Evolutionary conservation across 495 filamentous ascomycete genomes (phyloP).

Genomic region (Ascodesmis nigricans): DNA sequence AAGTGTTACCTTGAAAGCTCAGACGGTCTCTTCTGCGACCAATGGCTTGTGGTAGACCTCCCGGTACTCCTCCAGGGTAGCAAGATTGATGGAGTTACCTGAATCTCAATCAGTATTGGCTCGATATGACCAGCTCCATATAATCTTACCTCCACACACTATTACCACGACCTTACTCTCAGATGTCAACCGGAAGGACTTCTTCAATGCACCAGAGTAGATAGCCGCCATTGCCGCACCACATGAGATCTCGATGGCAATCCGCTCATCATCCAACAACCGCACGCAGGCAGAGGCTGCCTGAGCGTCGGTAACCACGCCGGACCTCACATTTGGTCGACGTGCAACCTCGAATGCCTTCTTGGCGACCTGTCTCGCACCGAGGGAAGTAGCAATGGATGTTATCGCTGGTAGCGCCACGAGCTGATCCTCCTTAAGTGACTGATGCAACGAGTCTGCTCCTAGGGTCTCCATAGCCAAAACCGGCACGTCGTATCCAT

Average conservation of each 20-base stretch:
- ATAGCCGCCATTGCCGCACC: constrained; percentile 51
- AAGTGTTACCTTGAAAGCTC: no score
- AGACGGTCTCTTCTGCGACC: no score
- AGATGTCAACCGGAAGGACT: constrained; percentile 32
- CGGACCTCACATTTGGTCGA: constrained; percentile 31
- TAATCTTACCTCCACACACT: constrained; percentile 50
- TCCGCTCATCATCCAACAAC: constrained; percentile 60
- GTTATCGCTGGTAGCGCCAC: constrained; percentile 55
- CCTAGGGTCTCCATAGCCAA: constrained; percentile 68
- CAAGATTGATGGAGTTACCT: constrained; percentile 41
- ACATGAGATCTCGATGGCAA: constrained; percentile 65
- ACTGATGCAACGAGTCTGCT: constrained; percentile 45
- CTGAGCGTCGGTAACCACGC: constrained; percentile 55
- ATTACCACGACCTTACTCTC: constrained; percentile 59
- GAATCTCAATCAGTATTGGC: neutral
- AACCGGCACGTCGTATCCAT: constrained; percentile 25
- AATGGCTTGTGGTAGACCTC: no score
- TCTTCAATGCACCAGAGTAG: constrained; percentile 42
- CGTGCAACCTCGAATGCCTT: constrained; percentile 42
- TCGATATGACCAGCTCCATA: neutral
- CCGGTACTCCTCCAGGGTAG: constrained; percentile 41
- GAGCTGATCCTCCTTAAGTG: constrained; percentile 35
- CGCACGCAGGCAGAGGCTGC: constrained; percentile 53
- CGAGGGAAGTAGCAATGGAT: constrained; percentile 57
- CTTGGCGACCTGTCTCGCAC: constrained; percentile 48